Conservation (phyloP, 768 basidiomycete genomes). For the Tricholoma flavovirens region DNA sequence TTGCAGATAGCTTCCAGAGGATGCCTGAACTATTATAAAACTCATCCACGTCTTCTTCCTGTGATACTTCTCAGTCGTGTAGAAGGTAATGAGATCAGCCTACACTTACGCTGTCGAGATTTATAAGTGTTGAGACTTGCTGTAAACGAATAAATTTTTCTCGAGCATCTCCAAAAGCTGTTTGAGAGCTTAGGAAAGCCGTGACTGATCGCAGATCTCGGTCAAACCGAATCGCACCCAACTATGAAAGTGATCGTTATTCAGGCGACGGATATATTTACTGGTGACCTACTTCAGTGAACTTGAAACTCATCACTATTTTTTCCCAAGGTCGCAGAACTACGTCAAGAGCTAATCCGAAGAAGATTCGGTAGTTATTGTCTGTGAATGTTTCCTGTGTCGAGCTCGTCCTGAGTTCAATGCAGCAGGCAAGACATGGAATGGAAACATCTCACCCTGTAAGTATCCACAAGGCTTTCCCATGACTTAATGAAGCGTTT, state of each 20-base stretch:
- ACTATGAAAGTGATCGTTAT: conserved; percentile 36
- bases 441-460: conserved; percentile 53
- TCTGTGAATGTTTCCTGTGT: conserved; percentile 81
- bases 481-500: conserved; percentile 89
- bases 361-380: conserved; percentile 80
- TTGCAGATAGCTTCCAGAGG: conserved; percentile 53
- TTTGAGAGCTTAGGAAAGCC: conserved; percentile 81
- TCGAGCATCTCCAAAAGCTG: conserved; percentile 81
- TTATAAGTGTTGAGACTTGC: conserved; percentile 88
- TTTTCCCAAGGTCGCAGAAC: conserved; percentile 97
- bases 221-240: conserved; percentile 95
- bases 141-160: conserved; percentile 91
- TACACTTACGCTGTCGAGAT: conserved; percentile 67
- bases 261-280: neutral
- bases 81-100: neutral
- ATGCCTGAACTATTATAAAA: conserved; percentile 94
- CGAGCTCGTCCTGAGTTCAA: conserved; percentile 1
- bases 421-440: neutral
- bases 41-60: conserved; percentile 94
- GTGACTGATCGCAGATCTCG: conserved; percentile 83
- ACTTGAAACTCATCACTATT: conserved; percentile 70
- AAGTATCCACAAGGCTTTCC: conserved; percentile 82
- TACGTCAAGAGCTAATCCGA: conserved; percentile 78
- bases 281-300: conserved; percentile 65
- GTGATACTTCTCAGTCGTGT: neutral